phyloP scores from a whole-genome alignment of 352 stramenopile species.

The Ophiocytium majus region DNA sequence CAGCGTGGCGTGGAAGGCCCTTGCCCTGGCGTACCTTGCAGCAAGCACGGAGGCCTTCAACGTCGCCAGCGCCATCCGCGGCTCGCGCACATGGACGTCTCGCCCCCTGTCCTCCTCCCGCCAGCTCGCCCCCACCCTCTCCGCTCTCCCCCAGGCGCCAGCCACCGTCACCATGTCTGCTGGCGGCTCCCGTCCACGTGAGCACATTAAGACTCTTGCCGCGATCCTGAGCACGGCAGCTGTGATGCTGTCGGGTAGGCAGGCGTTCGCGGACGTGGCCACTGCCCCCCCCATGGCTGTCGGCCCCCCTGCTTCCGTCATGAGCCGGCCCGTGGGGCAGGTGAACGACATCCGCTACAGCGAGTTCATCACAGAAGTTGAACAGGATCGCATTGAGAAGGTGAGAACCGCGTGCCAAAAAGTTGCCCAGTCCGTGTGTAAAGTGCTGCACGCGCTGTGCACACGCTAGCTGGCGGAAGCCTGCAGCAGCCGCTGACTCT shows the following conservation, averaged over 20 bases:
- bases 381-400: slow-evolving; percentile 58
- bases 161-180: no score
- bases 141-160: no score
- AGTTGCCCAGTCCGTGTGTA: no score
- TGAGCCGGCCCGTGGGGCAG: not conserved
- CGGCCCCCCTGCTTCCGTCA: slow-evolving; percentile 26
- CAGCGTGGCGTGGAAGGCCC: slow-evolving; percentile 40
- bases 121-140: no score
- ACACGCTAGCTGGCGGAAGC: no score
- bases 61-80: slow-evolving; percentile 40
- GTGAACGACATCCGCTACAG: slow-evolving; percentile 55
- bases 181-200: no score
- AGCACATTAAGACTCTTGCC: slow-evolving; percentile 20
- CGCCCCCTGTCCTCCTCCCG: slow-evolving; percentile 18
- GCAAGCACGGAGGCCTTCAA: slow-evolving; percentile 49
- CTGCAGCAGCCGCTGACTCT: no score
- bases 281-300: slow-evolving; percentile 30
- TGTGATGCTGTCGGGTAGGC: slow-evolving; percentile 42
- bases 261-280: no score
- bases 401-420: no score
- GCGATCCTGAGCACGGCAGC: slow-evolving; percentile 40
- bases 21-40: slow-evolving; percentile 28
- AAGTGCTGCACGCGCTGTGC: no score
- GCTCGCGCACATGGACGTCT: slow-evolving; percentile 14
- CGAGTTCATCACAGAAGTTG: slow-evolving; percentile 55